Conservation (phyloP, 2,329 filamentous ascomycete species). For the Venturia aucupariae region DNA sequence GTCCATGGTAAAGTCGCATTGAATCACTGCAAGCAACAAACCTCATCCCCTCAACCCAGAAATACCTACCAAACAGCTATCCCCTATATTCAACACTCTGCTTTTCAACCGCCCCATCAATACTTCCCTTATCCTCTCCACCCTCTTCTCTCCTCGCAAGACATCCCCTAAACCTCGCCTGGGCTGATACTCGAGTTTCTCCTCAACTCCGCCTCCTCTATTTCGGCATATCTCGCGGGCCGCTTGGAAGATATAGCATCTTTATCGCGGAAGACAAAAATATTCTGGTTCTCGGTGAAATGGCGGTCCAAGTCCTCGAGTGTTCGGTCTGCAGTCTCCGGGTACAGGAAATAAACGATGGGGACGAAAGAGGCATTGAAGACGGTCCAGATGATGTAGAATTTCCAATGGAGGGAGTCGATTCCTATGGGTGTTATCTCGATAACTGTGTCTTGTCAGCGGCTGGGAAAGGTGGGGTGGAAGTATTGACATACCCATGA, state of each 20-base stretch:
- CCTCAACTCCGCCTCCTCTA: slow-evolving; percentile 9
- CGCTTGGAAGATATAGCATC: slow-evolving; percentile 9
- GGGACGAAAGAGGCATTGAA: slow-evolving; percentile 41
- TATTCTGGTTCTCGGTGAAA: slow-evolving; percentile 14
- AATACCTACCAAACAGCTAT: not conserved
- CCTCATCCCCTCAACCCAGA: no score
- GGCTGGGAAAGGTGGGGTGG: not conserved
- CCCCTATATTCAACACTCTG: not conserved
- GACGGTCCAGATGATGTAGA: slow-evolving; percentile 38
- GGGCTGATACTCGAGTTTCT: not conserved
- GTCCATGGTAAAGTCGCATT: no score
- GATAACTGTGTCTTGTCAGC: slow-evolving; percentile 22
- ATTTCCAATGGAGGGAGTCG: slow-evolving; percentile 31
- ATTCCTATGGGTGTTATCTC: slow-evolving; percentile 38
- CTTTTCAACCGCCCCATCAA: not conserved
- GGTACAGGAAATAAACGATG: slow-evolving; percentile 24
- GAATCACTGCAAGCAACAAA: no score
- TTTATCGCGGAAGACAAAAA: slow-evolving; percentile 11
- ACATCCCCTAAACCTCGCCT: not conserved
- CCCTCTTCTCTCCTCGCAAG: not conserved
- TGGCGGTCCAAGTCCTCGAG: slow-evolving; percentile 15
- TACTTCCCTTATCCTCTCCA: not conserved
- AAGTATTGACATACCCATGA: slow-evolving; percentile 16
- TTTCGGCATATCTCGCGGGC: slow-evolving; percentile 3
- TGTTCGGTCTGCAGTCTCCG: slow-evolving; percentile 18